Conservation (phyloP, 805 yeast species). For the Yarrowia sp. region DNA sequence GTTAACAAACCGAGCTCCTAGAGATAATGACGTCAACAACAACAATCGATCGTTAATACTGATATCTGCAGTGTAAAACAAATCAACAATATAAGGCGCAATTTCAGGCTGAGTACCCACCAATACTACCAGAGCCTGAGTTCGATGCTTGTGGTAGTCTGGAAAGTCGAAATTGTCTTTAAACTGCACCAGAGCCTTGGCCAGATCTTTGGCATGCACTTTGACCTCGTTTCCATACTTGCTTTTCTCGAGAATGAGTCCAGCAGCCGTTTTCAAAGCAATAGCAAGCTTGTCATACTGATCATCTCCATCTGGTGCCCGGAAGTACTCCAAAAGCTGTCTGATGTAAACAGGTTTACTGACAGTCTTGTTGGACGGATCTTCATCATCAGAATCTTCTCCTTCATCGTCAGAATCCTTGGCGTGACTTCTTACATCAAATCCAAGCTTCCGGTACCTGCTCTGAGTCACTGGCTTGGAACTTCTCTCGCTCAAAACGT, state of each 20-base stretch:
- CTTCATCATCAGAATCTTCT: constrained; percentile 30
- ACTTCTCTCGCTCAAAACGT: background rate
- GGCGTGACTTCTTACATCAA: constrained; percentile 34
- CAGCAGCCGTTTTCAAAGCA: constrained; percentile 53
- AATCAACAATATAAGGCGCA: constrained; percentile 38
- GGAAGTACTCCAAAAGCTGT: constrained; percentile 60
- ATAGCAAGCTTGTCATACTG: constrained; percentile 49
- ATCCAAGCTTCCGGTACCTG: constrained; percentile 25
- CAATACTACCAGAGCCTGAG: constrained; percentile 64
- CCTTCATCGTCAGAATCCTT: constrained; percentile 42
- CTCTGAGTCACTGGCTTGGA: background rate
- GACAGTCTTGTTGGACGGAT: constrained; percentile 43
- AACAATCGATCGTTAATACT: constrained; percentile 75
- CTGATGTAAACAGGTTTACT: constrained; percentile 64
- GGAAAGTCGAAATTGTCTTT: constrained; percentile 54
- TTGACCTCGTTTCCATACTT: constrained; percentile 57
- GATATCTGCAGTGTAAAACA: constrained; percentile 67
- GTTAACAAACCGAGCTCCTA: constrained; percentile 69
- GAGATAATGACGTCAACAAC: constrained; percentile 62
- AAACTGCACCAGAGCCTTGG: constrained; percentile 51
- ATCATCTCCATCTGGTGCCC: constrained; percentile 42
- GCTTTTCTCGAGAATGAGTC: constrained; percentile 63
- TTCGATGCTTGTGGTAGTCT: constrained; percentile 59
- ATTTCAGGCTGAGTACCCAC: constrained; percentile 53
- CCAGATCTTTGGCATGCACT: constrained; percentile 53